Percentiles rank a stretch among this genome's conserved stretches.
Evolutionary conservation across 345 rosid genomes (phyloP).

Genomic region (Salix dunnii): DNA sequence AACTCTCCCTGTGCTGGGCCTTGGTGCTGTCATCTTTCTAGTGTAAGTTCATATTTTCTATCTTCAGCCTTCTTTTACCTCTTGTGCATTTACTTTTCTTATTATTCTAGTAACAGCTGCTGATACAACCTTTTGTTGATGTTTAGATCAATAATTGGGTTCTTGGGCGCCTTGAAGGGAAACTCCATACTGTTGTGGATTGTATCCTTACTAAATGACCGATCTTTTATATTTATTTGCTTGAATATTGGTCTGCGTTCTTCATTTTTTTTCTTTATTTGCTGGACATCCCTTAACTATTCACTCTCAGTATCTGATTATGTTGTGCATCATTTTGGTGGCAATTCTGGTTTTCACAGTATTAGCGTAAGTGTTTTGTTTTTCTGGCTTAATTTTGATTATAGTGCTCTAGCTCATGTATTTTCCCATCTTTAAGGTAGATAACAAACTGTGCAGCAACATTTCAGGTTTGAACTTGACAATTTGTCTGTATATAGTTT

Average conservation of each 20-base stretch:
- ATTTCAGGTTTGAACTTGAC: not conserved
- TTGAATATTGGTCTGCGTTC: conserved; percentile 1
- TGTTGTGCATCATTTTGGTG: conserved; percentile 66
- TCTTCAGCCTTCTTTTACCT: not conserved
- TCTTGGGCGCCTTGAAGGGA: conserved; percentile 82
- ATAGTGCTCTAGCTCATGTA: too few species aligned
- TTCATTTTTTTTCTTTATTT: not conserved
- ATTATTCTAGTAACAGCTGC: not conserved
- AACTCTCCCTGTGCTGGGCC: conserved; percentile 77
- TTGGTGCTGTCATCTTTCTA: conserved; percentile 70
- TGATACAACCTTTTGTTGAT: not conserved
- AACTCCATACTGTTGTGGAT: conserved; percentile 76
- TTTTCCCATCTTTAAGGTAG: too few species aligned
- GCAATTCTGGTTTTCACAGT: conserved; percentile 86
- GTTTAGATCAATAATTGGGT: conserved; percentile 85
- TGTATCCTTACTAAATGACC: conserved; percentile 59
- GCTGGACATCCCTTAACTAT: conserved; percentile 46
- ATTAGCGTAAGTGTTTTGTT: conserved; percentile 67
- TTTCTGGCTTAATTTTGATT: not conserved
- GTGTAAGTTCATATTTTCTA: conserved; percentile 44
- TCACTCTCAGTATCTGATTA: conserved; percentile 59
- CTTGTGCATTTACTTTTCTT: not conserved
- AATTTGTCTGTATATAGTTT: not conserved
- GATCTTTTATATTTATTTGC: not conserved
- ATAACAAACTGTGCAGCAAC: not conserved